Conservation (phyloP, 164 flowering plant genomes). For the Piper longum region DNA sequence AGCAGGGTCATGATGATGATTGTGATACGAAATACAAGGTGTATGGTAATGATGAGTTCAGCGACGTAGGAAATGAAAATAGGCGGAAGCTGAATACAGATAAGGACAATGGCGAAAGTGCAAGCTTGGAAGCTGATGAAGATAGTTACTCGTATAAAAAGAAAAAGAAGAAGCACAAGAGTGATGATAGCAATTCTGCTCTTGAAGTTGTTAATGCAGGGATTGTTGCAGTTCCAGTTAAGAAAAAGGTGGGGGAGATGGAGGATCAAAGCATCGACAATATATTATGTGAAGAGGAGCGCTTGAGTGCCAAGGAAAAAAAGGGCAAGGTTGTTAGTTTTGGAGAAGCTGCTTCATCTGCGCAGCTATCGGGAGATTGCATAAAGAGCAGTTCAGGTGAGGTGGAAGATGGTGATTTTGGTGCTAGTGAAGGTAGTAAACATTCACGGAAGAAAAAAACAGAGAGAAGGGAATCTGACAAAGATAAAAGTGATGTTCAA, state of each 20-base stretch:
- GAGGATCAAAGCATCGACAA: neutral
- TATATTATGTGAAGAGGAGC: neutral
- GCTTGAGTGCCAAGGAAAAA: neutral
- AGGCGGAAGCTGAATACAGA: neutral
- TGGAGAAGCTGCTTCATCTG: neutral
- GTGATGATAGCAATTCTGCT: neutral
- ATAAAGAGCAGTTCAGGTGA: neutral
- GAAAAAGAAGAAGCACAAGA: neutral
- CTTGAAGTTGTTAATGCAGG: neutral
- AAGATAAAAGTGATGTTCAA: neutral
- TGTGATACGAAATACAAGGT: neutral
- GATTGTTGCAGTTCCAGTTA: neutral
- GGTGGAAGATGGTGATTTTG: neutral
- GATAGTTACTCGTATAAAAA: neutral
- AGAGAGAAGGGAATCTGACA: neutral
- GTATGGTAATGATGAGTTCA: neutral
- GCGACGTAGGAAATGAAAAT: neutral
- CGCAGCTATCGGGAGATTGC: neutral
- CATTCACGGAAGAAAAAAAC: constrained; percentile 3
- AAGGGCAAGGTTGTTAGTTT: neutral
- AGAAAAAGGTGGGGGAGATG: neutral
- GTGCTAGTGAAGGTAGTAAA: neutral
- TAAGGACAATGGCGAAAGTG: neutral
- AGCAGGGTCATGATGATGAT: neutral
- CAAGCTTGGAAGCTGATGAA: neutral